Percentiles rank a stretch among this genome's conserved stretches.
Evolutionary conservation across 805 yeast species (phyloP).

Genomic region (Zygosaccharomyces gambellarensis): DNA sequence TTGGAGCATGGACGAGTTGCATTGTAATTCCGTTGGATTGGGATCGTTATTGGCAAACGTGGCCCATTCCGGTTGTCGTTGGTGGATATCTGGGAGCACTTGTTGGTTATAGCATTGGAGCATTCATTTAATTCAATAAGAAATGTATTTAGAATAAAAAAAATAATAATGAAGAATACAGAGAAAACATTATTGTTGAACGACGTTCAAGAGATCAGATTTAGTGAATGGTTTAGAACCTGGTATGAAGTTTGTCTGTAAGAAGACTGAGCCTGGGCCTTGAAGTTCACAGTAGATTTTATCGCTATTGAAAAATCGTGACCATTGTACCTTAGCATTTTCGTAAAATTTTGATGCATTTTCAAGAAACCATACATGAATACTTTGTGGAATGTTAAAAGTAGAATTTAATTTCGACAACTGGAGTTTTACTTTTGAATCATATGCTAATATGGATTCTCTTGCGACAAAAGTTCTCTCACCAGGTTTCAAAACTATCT

Average conservation of each 20-base stretch:
- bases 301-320: slow-evolving; percentile 15
- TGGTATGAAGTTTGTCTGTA: slow-evolving; percentile 22
- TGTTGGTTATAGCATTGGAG: slow-evolving; percentile 48
- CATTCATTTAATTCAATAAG: slow-evolving; percentile 22
- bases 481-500: slow-evolving; percentile 19
- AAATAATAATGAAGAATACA: slow-evolving; percentile 2
- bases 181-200: slow-evolving; percentile 1
- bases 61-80: slow-evolving; percentile 84
- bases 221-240: slow-evolving; percentile 12
- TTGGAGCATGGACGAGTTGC: slow-evolving; percentile 92
- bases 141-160: slow-evolving; percentile 9
- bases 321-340: slow-evolving; percentile 11
- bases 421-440: slow-evolving; percentile 10
- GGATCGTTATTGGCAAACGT: slow-evolving; percentile 96
- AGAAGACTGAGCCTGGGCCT: slow-evolving; percentile 33
- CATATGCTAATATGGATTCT: slow-evolving; percentile 20
- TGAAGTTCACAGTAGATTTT: slow-evolving; percentile 22
- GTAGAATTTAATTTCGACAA: slow-evolving; percentile 7
- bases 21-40: slow-evolving; percentile 93
- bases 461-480: slow-evolving; percentile 27
- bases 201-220: slow-evolving; percentile 9
- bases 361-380: slow-evolving; percentile 6
- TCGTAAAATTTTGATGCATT: slow-evolving; percentile 11
- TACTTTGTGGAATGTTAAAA: slow-evolving; percentile 7
- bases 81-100: slow-evolving; percentile 77